Conservation (phyloP, 305 asterid species). For the Fraxinus baroniana region DNA sequence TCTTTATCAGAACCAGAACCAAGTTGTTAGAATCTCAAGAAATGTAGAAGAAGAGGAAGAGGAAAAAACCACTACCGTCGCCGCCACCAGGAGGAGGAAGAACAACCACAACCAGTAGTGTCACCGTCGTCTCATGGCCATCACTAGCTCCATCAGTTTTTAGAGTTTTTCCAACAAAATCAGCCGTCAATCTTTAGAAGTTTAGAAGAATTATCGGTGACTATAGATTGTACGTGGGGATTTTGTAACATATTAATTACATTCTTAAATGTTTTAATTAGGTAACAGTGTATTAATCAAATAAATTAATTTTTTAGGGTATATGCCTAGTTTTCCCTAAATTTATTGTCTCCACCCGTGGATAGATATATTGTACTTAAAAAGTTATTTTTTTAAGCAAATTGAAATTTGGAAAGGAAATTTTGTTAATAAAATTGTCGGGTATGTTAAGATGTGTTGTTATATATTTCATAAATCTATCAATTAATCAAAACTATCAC, state of each 20-base stretch:
- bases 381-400: no score
- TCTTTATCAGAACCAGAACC: constrained; percentile 32
- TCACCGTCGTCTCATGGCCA: neutral
- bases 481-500: neutral
- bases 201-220: constrained; percentile 9
- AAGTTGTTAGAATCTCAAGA: constrained; percentile 21
- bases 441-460: neutral
- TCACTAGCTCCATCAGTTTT: neutral
- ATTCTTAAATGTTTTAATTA: no score
- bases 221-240: no score
- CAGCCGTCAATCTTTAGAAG: constrained; percentile 25
- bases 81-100: neutral
- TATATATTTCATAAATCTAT: no score
- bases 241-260: no score
- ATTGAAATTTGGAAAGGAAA: neutral
- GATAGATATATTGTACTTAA: neutral
- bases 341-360: no score
- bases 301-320: no score
- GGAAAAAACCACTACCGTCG: constrained; percentile 22
- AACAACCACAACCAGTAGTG: neutral
- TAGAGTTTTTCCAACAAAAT: constrained; percentile 28
- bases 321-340: no score
- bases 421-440: neutral
- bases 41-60: constrained; percentile 34
- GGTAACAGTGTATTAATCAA: no score